Evolutionary conservation across 2,329 filamentous ascomycete genomes (phyloP).

Genomic region (Pestalotiopsis sp.): DNA sequence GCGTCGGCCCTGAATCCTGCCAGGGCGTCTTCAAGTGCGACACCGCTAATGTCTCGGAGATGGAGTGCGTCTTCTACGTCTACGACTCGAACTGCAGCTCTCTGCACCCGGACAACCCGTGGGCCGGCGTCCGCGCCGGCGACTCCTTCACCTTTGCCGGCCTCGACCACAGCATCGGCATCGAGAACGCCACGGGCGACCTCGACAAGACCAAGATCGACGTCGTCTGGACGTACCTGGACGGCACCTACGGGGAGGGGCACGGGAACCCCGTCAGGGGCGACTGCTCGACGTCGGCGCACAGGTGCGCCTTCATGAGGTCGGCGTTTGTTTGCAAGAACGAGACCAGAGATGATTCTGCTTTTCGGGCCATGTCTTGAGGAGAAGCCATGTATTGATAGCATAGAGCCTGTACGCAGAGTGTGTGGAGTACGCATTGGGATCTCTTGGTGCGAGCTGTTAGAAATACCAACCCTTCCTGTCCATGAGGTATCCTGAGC

Average conservation of each 20-base stretch:
- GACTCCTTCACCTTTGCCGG: background rate
- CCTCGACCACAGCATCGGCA: background rate
- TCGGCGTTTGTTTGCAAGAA: background rate
- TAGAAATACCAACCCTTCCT: too few relatives aligned
- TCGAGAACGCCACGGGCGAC: background rate
- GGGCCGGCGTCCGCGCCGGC: background rate
- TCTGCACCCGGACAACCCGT: background rate
- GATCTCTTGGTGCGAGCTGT: too few relatives aligned
- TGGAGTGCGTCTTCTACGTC: conserved; percentile 3
- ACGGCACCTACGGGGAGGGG: background rate
- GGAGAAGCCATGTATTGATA: too few relatives aligned
- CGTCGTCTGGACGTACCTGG: background rate
- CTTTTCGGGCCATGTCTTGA: too few relatives aligned
- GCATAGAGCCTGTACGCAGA: too few relatives aligned
- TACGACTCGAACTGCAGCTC: background rate
- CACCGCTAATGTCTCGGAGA: too few relatives aligned
- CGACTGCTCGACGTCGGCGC: background rate
- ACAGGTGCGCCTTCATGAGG: background rate
- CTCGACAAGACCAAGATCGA: background rate
- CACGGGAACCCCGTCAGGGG: background rate
- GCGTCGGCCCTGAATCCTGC: background rate
- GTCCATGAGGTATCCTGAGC: too few relatives aligned
- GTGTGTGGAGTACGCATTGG: too few relatives aligned
- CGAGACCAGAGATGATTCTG: background rate
- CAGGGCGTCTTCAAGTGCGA: conserved; percentile 3